phyloP scores from a whole-genome alignment of 257 asterid species.

The Petunia secreta region DNA sequence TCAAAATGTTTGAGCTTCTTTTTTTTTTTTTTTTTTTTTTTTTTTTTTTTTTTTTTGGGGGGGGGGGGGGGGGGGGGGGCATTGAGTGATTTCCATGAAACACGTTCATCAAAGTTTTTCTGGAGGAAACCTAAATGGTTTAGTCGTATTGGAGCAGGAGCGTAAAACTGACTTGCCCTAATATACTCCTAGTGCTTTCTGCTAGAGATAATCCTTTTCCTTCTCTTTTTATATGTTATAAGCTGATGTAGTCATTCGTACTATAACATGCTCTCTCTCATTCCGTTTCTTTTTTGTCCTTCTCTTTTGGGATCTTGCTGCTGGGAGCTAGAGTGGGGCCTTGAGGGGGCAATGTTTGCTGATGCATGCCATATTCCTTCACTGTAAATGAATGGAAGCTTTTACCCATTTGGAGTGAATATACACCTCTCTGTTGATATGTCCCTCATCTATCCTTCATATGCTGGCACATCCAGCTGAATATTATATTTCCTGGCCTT shows the following conservation, averaged over 20 bases:
- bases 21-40: neutral
- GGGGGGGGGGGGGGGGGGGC: too few species aligned
- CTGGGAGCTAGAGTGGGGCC: neutral
- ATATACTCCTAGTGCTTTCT: neutral
- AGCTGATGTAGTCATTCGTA: neutral
- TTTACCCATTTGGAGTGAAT: neutral
- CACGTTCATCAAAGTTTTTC: slow-evolving; percentile 17
- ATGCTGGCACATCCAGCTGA: neutral
- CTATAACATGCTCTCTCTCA: neutral
- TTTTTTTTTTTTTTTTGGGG: too few species aligned
- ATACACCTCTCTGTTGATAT: neutral
- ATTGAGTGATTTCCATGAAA: neutral
- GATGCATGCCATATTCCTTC: neutral
- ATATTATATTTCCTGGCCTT: neutral
- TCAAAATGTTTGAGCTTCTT: slow-evolving; percentile 1
- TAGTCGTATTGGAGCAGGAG: neutral
- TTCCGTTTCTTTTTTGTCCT: neutral
- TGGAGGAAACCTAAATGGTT: neutral
- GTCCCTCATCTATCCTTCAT: neutral
- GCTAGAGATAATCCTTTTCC: neutral
- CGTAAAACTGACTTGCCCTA: neutral
- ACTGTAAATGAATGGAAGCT: neutral
- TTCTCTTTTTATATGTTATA: neutral
- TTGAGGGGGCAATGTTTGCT: neutral
- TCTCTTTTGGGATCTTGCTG: neutral